Evolutionary conservation across 2,329 filamentous ascomycete genomes (phyloP).

Genomic region (Claviceps sp.): DNA sequence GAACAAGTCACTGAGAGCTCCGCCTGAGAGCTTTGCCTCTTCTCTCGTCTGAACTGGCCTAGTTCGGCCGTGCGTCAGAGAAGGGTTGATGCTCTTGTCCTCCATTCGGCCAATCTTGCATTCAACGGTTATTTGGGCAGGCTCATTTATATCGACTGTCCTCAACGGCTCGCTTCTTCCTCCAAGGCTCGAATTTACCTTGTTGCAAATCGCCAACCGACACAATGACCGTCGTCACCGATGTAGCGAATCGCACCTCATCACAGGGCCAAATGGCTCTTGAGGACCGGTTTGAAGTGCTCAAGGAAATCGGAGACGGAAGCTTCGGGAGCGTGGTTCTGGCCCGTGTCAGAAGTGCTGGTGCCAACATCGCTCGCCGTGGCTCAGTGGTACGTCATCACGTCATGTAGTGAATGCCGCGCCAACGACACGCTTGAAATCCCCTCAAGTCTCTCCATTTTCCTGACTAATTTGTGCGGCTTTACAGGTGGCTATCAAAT

Average conservation of each 20-base stretch:
- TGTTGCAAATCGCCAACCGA: slow-evolving; percentile 7
- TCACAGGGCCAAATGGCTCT: slow-evolving; percentile 50
- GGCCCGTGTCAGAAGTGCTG: slow-evolving; percentile 80
- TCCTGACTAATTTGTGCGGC: neutral
- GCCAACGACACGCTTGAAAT: neutral
- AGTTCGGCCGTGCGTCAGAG: slow-evolving; percentile 13
- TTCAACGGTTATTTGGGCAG: neutral
- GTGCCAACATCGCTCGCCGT: slow-evolving; percentile 74
- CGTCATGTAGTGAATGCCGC: neutral
- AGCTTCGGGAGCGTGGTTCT: slow-evolving; percentile 95
- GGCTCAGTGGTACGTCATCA: slow-evolving; percentile 70
- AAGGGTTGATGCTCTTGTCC: slow-evolving; percentile 6
- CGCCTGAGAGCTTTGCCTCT: slow-evolving; percentile 13
- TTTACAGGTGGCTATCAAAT: slow-evolving; percentile 87
- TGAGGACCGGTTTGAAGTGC: slow-evolving; percentile 88
- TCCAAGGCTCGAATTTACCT: neutral
- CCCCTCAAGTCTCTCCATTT: slow-evolving; percentile 3
- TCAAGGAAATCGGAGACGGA: slow-evolving; percentile 97
- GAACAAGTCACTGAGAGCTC: slow-evolving; percentile 19
- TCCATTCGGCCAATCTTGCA: slow-evolving; percentile 1
- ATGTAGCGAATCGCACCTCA: slow-evolving; percentile 56
- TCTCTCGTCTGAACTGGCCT: neutral
- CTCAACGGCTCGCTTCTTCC: neutral
- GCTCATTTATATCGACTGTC: neutral
- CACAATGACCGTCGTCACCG: slow-evolving; percentile 63